Base-by-base conservation (phyloP, 2,329 filamentous ascomycete species). In the Ilyonectria mors-panacis region DNA sequence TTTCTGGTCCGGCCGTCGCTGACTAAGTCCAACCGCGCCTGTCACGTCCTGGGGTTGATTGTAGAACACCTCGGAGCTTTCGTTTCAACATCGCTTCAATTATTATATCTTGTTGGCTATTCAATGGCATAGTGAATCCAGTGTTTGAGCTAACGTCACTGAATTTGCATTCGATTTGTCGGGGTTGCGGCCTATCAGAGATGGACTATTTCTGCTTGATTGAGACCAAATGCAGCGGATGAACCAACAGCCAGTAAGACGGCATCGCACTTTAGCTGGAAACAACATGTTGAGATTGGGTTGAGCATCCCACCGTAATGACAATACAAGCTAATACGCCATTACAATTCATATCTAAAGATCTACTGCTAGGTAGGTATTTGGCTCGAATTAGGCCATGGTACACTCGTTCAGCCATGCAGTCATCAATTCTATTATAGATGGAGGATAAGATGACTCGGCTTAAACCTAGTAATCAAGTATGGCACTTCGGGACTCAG, bases 1-100 rank as follows among this genome's bases (percentile, higher is more conserved):
- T 56, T 50, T 19, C 48, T 51, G 57, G 35, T 15, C 44, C 21
- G 10, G 42, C 26, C 23, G 33, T 8, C 19, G 63, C 63, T 66
- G 63, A 66, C 63, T 61, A 66, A 66, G 39, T n/a, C 21, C 8
- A 23, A 45, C 6, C 44, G 10, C 10, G 21, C 10, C 9, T 21
- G 15, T 42, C 39, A 7, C 15, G 39, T 19, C 28, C 28, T 7
- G 8, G 13, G 21, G 12, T 23, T 28, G 8, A 19, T n/a, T 33
- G n/a, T n/a, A 15, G 10, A 4, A 19, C 6, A 33, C 15, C 9
- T 26, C 26, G 26, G 7, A n/a, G 47, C 17, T 26, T 19, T 9
- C 33, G 19, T 8, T 13, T 12, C 7, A 51, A 21, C 19, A 33
- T 19, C 8, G 9, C 15, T n/a, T 8, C 23, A 15, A 28, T 17